A percentile compares a stretch with the other conserved stretches of the same genome.
These are phyloP conservation scores for Pseudomonodictys pantanalensis DNA, from an alignment of 495 filamentous ascomycete species.

Conservation along the genomic window DNA sequence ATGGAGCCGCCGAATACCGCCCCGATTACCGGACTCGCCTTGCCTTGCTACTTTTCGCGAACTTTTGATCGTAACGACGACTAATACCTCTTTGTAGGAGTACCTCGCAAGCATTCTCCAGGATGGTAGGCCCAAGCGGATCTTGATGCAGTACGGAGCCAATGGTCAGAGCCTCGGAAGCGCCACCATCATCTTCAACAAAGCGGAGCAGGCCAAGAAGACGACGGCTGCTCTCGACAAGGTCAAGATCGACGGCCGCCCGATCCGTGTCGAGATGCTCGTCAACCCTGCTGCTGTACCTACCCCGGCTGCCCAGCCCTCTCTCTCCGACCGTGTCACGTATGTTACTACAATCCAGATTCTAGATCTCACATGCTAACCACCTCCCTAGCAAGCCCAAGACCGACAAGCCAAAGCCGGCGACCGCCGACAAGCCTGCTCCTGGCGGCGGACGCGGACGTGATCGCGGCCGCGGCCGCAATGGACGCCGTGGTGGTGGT, in stretches of 20 bases:
- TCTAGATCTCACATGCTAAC: constrained; percentile 19
- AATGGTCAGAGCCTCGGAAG: constrained; percentile 88
- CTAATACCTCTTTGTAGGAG: constrained; percentile 64
- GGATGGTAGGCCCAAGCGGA: constrained; percentile 83
- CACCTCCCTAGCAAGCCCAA: constrained; percentile 30
- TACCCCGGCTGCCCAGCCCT: constrained; percentile 62
- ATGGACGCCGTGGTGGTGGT: constrained; percentile 42
- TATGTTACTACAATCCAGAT: constrained; percentile 48
- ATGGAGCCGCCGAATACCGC: too few species aligned
- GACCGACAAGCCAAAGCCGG: constrained; percentile 69
- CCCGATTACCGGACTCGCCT: constrained; percentile 8
- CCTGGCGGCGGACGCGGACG: constrained; percentile 47
- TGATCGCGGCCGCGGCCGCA: constrained; percentile 43
- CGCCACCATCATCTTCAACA: constrained; percentile 74
- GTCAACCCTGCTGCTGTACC: constrained; percentile 71
- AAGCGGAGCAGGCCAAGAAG: constrained; percentile 72
- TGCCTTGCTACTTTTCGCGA: constrained; percentile 7
- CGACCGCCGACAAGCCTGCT: constrained; percentile 63
- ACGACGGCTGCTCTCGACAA: constrained; percentile 81
- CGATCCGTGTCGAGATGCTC: constrained; percentile 94
- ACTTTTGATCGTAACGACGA: constrained; percentile 7
- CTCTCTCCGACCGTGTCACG: constrained; percentile 82
- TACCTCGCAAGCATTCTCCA: constrained; percentile 88
- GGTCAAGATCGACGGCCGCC: constrained; percentile 79
- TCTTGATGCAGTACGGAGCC: constrained; percentile 85